Percentiles rank a stretch among this genome's conserved stretches.
Evolutionary conservation across 768 basidiomycete species (phyloP).

Genomic region (Lactarius indigo): DNA sequence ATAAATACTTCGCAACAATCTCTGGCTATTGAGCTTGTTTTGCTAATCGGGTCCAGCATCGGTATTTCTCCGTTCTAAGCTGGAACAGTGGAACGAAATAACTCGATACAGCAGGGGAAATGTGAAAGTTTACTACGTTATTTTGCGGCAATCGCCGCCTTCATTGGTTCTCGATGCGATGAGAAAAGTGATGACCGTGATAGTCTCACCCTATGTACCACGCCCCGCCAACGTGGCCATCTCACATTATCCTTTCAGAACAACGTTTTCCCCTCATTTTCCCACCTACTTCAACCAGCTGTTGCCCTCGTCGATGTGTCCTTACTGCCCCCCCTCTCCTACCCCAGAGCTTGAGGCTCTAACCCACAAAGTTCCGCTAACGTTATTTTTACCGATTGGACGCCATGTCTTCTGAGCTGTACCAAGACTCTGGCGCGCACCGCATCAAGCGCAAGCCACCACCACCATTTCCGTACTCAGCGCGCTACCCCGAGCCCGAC

Average conservation of each 20-base stretch:
- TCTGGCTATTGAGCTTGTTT: not conserved
- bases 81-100: not conserved
- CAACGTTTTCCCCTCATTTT: constrained; percentile 22
- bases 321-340: not conserved
- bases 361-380: not conserved
- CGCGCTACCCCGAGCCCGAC: constrained; percentile 64
- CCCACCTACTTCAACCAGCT: constrained; percentile 18
- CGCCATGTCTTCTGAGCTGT: constrained; percentile 9
- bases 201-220: constrained; percentile 12
- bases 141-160: constrained; percentile 11
- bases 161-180: not conserved
- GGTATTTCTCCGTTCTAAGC: not conserved
- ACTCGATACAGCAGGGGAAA: not conserved
- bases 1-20: not conserved
- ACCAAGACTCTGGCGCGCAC: constrained; percentile 8
- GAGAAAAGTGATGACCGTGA: constrained; percentile 16
- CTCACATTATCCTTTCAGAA: constrained; percentile 9
- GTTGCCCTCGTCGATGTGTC: not conserved
- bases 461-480: constrained; percentile 47
- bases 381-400: not conserved
- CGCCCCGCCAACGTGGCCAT: constrained; percentile 18
- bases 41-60: not conserved
- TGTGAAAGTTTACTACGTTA: not conserved
- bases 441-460: constrained; percentile 54
- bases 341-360: not conserved